phyloP scores from a whole-genome alignment of 768 basidiomycete genomes.

The Tephrocybe rancida region DNA sequence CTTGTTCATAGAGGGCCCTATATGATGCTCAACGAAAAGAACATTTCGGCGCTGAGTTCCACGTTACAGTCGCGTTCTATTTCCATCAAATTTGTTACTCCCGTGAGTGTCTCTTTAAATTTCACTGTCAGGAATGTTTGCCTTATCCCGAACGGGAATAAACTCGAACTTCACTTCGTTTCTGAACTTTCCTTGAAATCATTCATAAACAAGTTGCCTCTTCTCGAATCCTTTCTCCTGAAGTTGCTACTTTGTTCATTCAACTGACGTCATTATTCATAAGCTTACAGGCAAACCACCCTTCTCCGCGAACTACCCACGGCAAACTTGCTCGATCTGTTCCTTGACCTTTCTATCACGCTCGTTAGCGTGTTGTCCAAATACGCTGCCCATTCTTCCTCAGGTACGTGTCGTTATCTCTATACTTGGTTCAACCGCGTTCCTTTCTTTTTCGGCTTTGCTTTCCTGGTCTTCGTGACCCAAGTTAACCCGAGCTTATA shows the following conservation, averaged over 20 bases:
- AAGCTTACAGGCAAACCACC: constrained; percentile 33
- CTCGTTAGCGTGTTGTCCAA: constrained; percentile 72
- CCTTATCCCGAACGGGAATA: no score
- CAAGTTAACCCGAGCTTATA: no score
- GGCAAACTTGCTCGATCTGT: constrained; percentile 49
- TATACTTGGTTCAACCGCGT: no score
- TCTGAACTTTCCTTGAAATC: no score
- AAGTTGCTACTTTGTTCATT: constrained; percentile 1
- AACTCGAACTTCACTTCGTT: no score
- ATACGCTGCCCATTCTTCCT: constrained; percentile 86
- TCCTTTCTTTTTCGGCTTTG: constrained; percentile 25
- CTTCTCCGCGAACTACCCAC: constrained; percentile 43
- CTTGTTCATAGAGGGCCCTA: no score
- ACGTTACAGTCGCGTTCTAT: no score
- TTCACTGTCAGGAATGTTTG: no score
- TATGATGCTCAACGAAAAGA: no score
- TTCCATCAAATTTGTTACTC: no score
- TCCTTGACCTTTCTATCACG: constrained; percentile 69
- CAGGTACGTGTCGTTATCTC: constrained; percentile 63
- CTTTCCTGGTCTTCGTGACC: constrained; percentile 41
- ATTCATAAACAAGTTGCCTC: no score
- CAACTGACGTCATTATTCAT: constrained; percentile 12
- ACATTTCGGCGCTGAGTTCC: constrained; percentile 74
- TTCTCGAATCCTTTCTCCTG: constrained; percentile 38
- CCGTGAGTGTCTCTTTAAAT: constrained; percentile 35